phyloP scores from a whole-genome alignment of 2,329 filamentous ascomycete species.

The Ophiostoma montium region DNA sequence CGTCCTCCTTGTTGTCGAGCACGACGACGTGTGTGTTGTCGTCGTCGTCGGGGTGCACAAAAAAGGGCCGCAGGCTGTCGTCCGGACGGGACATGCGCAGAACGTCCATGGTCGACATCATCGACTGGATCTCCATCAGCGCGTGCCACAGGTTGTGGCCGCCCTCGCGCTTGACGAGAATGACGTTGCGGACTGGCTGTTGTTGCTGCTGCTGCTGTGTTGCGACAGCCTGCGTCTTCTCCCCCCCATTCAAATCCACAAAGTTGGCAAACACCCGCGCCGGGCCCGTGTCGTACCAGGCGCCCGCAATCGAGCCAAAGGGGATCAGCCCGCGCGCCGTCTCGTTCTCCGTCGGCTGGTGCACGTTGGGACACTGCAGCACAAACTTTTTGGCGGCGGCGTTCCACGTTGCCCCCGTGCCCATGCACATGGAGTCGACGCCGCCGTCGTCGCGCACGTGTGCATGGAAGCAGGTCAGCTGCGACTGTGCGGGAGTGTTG shows the following conservation, averaged over 20 bases:
- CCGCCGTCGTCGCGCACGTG: conserved; percentile 6
- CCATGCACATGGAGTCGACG: conserved; percentile 12
- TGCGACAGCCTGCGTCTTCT: not conserved
- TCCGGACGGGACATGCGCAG: conserved; percentile 6
- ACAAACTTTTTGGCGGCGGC: not conserved
- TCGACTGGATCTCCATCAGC: conserved; percentile 13
- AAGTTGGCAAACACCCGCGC: conserved; percentile 3
- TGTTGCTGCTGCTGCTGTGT: too few species aligned
- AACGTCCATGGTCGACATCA: conserved; percentile 11
- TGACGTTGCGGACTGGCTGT: not conserved
- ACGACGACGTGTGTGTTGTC: conserved; percentile 16
- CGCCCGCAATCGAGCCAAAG: not conserved
- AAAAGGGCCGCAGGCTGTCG: not conserved
- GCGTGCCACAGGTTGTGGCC: conserved; percentile 12
- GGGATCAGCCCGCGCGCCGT: conserved; percentile 4
- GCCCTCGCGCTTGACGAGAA: conserved; percentile 13
- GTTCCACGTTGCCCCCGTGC: conserved; percentile 1
- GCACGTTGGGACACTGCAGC: conserved; percentile 6
- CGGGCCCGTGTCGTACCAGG: conserved; percentile 13
- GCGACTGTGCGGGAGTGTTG: not conserved
- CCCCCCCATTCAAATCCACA: not conserved
- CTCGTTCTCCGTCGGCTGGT: conserved; percentile 4
- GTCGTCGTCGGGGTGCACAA: conserved; percentile 5
- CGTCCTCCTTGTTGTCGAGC: conserved; percentile 22
- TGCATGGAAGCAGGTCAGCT: conserved; percentile 12